Conservation (phyloP, 169 alveolate species). For the Cryptosporidium meleagridis region DNA sequence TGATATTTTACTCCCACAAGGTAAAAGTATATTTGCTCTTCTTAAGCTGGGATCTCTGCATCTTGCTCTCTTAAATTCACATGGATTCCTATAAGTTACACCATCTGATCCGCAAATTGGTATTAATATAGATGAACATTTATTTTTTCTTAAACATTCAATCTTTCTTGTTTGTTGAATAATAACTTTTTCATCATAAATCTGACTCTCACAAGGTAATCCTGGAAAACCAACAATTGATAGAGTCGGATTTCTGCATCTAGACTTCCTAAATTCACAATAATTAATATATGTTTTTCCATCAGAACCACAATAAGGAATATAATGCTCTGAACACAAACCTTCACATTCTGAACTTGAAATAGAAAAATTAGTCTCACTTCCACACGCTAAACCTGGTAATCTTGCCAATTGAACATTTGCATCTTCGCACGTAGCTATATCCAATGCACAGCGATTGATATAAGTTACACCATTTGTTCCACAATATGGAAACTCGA, state of each 20-base stretch:
- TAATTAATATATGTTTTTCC: slow-evolving; percentile 56
- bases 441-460: slow-evolving; percentile 49
- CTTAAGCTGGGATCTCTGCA: slow-evolving; percentile 45
- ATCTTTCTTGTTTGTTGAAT: slow-evolving; percentile 26
- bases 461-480: slow-evolving; percentile 61
- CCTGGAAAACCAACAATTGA: slow-evolving; percentile 75
- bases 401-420: slow-evolving; percentile 50
- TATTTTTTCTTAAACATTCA: slow-evolving; percentile 28
- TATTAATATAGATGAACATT: slow-evolving; percentile 25
- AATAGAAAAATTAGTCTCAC: slow-evolving; percentile 21
- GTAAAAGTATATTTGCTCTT: slow-evolving; percentile 49
- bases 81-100: slow-evolving; percentile 64
- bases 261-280: slow-evolving; percentile 63
- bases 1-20: slow-evolving; percentile 47
- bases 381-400: slow-evolving; percentile 75
- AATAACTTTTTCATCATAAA: slow-evolving; percentile 55
- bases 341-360: slow-evolving; percentile 35
- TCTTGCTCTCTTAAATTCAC: slow-evolving; percentile 60
- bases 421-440: slow-evolving; percentile 64
- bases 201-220: slow-evolving; percentile 68
- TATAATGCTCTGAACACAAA: slow-evolving; percentile 66
- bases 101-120: slow-evolving; percentile 72
- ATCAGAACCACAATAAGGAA: slow-evolving; percentile 60
- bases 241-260: slow-evolving; percentile 38
- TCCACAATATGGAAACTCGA: slow-evolving; percentile 72